Evolutionary conservation across 805 yeast species (phyloP), one percentile per base, ranked within the genome.

Genomic region (Cyberlindnera petersonii): DNA sequence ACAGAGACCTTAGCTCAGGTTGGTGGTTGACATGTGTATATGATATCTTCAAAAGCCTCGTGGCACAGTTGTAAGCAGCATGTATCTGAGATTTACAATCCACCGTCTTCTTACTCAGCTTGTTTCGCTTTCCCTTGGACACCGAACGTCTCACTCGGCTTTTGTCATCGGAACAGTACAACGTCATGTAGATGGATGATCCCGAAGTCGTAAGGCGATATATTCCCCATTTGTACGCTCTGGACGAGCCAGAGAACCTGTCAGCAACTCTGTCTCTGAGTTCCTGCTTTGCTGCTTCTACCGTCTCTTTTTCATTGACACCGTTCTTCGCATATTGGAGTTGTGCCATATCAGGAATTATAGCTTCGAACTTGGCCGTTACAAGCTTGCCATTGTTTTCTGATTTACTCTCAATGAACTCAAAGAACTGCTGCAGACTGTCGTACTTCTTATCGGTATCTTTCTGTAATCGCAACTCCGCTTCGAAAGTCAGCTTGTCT

Each of bases 151-250:
- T 30, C 10, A 24, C 34, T 4, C 36, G 28, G 5, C 22, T n/a
- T 35, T 13, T 34, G 18, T 42, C 46, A n/a, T 33, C 37, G n/a
- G 37, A 31, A 23, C 46, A 42, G 32, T 37, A 33, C 15, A 42
- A 16, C 13, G 46, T 42, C 34, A 35, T 35, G 26, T 42, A 42
- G 2, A 37, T 16, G 23, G 42, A 20, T 4, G 13, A 29, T 9
- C 26, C 40, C 1, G 39, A 23, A 6, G 39, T 22, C 13, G 31
- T 35, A n/a, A 42, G 27, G 9, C 46, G 27, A 20, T 42, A 42
- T 2, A 35, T 20, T 16, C 39, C 33, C 46, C 46, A 42, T 26
- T 38, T 42, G 31, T 37, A 37, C 1, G 32, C 37, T 6, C n/a
- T 16, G 2, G 9, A 5, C 5, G n/a, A n/a, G n/a, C 24, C 27